Evolutionary conservation across 805 yeast species (phyloP).

Genomic region (Ogataea ramenticola): DNA sequence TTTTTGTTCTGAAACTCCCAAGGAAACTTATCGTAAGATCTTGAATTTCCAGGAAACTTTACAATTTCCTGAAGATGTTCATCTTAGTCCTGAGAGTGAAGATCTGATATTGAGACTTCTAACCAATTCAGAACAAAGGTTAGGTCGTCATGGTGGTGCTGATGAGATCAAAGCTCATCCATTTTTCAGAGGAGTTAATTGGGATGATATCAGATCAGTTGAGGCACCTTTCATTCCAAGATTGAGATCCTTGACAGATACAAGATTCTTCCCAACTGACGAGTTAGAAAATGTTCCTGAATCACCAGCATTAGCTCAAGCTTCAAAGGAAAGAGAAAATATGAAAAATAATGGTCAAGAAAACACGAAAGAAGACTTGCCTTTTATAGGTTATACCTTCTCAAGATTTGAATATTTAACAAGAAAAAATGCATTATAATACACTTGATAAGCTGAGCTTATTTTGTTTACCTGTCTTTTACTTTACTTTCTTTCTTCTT

Average conservation of each 20-base stretch:
- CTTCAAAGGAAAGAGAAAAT: constrained; percentile 57
- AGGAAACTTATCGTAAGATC: constrained; percentile 87
- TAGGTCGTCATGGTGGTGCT: constrained; percentile 89
- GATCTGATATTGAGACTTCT: constrained; percentile 73
- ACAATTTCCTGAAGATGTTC: constrained; percentile 87
- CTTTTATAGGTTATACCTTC: constrained; percentile 95
- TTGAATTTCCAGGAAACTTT: constrained; percentile 86
- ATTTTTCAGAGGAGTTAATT: constrained; percentile 91
- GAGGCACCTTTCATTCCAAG: constrained; percentile 94
- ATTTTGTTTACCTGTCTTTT: not conserved
- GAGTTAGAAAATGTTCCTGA: constrained; percentile 94
- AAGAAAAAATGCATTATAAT: constrained; percentile 50
- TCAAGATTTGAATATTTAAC: constrained; percentile 92
- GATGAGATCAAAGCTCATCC: constrained; percentile 87
- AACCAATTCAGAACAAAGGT: constrained; percentile 70
- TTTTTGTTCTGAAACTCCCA: constrained; percentile 90
- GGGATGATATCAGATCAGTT: constrained; percentile 82
- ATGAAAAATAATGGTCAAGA: constrained; percentile 34
- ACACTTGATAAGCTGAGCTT: not conserved
- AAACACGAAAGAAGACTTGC: constrained; percentile 77
- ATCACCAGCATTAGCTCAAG: constrained; percentile 64
- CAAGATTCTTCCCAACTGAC: constrained; percentile 96
- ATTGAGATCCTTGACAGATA: constrained; percentile 86
- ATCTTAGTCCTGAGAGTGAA: constrained; percentile 81
- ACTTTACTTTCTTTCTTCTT: not conserved